Percentiles rank a stretch among this genome's conserved stretches.
These are phyloP conservation scores for Blastocystis sp. DNA, from an alignment of 352 stramenopile genomes.

Conservation along the genomic window DNA sequence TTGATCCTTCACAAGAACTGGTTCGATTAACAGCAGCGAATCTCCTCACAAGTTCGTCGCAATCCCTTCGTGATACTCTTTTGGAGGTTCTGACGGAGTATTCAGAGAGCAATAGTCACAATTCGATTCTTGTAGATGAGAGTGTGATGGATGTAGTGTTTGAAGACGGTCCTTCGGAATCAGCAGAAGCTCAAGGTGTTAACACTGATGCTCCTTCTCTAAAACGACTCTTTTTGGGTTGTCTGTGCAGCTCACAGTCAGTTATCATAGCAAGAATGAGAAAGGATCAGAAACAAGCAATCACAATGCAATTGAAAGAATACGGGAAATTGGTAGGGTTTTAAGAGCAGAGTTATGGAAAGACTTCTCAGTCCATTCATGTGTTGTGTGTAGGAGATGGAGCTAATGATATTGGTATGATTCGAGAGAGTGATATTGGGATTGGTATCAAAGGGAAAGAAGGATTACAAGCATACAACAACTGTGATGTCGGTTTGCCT, in stretches of 20 bases:
- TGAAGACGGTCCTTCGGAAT: background rate
- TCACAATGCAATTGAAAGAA: conserved; percentile 20
- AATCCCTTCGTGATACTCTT: background rate
- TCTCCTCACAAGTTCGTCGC: background rate
- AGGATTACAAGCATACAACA: conserved; percentile 56
- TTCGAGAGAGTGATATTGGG: conserved; percentile 47
- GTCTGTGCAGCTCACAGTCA: conserved; percentile 20
- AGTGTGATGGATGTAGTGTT: conserved; percentile 8
- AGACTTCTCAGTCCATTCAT: background rate
- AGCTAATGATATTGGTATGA: conserved; percentile 59
- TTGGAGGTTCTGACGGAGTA: background rate
- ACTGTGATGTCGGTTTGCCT: conserved; percentile 27
- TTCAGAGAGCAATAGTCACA: background rate
- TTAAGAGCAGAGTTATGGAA: background rate
- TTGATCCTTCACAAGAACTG: background rate
- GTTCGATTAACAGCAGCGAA: background rate
- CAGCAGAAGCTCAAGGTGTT: too few species aligned
- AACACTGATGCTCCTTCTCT: background rate
- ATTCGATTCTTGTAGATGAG: conserved; percentile 28
- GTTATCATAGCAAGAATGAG: conserved; percentile 45
- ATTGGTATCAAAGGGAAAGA: conserved; percentile 58
- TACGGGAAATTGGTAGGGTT: background rate
- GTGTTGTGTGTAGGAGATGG: conserved; percentile 56
- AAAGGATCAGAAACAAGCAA: conserved; percentile 48
- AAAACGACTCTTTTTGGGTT: background rate